phyloP scores from a whole-genome alignment of 257 asterid genomes.

The Solanum chilense region DNA sequence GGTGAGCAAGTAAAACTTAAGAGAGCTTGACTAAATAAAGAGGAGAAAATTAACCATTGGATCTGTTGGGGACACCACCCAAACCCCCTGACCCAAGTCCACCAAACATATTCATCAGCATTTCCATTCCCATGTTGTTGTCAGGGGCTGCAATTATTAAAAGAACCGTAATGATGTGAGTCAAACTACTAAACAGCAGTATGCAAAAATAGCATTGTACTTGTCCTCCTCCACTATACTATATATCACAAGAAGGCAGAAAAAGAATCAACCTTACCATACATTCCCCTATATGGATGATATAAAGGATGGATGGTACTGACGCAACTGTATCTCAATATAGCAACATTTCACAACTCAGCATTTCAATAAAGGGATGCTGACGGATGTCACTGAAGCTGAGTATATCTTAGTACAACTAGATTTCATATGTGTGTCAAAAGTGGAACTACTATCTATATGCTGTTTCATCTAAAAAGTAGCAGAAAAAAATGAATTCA shows the following conservation, averaged over 20 bases:
- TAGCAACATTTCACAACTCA: background rate
- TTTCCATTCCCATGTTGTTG: slow-evolving; percentile 21
- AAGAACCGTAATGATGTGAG: background rate
- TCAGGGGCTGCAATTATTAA: background rate
- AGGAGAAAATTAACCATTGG: slow-evolving; percentile 16
- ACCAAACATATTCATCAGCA: slow-evolving; percentile 40
- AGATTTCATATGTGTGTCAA: background rate
- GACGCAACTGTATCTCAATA: background rate
- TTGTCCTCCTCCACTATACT: background rate
- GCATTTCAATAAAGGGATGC: background rate
- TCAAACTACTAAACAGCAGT: background rate
- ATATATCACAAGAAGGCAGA: background rate
- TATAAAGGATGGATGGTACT: background rate
- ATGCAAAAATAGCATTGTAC: background rate
- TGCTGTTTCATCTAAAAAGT: background rate
- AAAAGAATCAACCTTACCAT: background rate
- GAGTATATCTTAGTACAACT: background rate
- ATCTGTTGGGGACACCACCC: slow-evolving; percentile 13
- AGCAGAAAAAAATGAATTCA: background rate
- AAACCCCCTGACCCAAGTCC: slow-evolving; percentile 38
- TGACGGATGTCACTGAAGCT: background rate
- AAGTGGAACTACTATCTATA: background rate
- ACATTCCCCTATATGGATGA: background rate
- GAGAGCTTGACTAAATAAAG: background rate
- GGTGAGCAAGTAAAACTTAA: background rate